A percentile compares a stretch with the other conserved stretches of the same genome.
These are phyloP conservation scores for Auxenochlorella pyrenoidosa DNA, from an alignment of 139 green algal genomes.

Conservation along the genomic window DNA sequence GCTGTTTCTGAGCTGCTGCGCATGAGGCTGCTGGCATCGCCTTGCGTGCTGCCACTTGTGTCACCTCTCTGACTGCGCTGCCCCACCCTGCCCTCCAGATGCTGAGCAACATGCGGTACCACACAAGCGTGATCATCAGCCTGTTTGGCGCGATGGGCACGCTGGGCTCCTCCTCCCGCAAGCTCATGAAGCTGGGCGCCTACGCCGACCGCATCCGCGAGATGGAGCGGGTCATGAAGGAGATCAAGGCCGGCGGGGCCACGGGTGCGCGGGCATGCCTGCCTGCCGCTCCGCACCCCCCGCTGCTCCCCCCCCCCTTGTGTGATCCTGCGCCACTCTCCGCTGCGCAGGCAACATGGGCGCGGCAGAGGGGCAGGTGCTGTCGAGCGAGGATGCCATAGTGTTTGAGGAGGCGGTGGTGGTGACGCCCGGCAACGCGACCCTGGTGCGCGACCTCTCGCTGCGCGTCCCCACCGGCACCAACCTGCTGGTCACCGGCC, in stretches of 20 bases:
- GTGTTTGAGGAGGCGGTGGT: conserved; percentile 75
- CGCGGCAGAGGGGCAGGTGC: neutral
- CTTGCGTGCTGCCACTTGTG: too few species aligned
- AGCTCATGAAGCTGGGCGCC: conserved; percentile 68
- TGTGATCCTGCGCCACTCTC: neutral
- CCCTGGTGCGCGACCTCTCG: conserved; percentile 64
- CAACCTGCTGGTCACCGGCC: conserved; percentile 84
- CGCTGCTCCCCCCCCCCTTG: too few species aligned
- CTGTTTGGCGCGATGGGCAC: conserved; percentile 76
- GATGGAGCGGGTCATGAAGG: conserved; percentile 50
- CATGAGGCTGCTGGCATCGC: too few species aligned
- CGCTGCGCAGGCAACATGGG: conserved; percentile 10
- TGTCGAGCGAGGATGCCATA: conserved; percentile 58
- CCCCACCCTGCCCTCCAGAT: conserved; percentile 50
- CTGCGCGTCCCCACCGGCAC: conserved; percentile 68
- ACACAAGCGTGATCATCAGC: conserved; percentile 79
- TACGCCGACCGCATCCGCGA: conserved; percentile 70
- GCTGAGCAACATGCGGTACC: conserved; percentile 86
- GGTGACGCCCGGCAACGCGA: conserved; percentile 68
- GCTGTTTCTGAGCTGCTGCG: too few species aligned
- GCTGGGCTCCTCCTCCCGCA: conserved; percentile 59
- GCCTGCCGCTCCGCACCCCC: too few species aligned
- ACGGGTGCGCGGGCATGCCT: neutral
- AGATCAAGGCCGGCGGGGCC: conserved; percentile 23
- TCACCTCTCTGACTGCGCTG: too few species aligned